phyloP scores from a whole-genome alignment of 169 alveolate species.

The Eimeria praecox region DNA sequence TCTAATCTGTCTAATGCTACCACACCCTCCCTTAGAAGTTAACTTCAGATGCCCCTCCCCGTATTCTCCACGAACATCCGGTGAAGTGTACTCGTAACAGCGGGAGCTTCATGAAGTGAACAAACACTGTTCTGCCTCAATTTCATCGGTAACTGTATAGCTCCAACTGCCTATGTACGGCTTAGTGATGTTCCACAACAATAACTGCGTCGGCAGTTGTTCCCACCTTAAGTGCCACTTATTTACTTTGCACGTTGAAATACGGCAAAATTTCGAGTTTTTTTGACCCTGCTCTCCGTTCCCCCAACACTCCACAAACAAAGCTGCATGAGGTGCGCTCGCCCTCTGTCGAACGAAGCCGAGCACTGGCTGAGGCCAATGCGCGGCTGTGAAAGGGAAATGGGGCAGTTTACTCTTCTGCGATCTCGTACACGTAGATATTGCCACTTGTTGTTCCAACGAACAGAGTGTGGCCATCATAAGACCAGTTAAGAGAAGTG shows the following conservation, averaged over 20 bases:
- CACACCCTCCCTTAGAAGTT: no score
- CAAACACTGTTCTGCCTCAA: neutral
- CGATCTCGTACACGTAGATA: conserved; percentile 94
- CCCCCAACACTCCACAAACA: conserved; percentile 24
- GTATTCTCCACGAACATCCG: no score
- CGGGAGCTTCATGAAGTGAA: neutral
- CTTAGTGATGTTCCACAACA: neutral
- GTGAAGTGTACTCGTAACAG: no score
- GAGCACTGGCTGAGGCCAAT: conserved; percentile 10
- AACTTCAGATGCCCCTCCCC: no score
- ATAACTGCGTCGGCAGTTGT: neutral
- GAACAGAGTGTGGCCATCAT: conserved; percentile 95
- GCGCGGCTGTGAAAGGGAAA: neutral
- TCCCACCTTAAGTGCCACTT: neutral
- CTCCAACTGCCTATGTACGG: neutral
- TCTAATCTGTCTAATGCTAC: no score
- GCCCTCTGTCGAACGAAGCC: neutral
- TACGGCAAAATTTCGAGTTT: conserved; percentile 34
- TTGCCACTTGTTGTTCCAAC: conserved; percentile 96
- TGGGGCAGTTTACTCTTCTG: conserved; percentile 48
- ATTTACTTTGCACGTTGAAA: conserved; percentile 44
- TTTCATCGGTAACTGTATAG: neutral
- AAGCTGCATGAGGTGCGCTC: neutral
- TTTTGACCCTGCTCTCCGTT: neutral
- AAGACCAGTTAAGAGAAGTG: conserved; percentile 96